Evolutionary conservation across 73 alveolate species (phyloP).

Genomic region (Blepharisma japonicum): DNA sequence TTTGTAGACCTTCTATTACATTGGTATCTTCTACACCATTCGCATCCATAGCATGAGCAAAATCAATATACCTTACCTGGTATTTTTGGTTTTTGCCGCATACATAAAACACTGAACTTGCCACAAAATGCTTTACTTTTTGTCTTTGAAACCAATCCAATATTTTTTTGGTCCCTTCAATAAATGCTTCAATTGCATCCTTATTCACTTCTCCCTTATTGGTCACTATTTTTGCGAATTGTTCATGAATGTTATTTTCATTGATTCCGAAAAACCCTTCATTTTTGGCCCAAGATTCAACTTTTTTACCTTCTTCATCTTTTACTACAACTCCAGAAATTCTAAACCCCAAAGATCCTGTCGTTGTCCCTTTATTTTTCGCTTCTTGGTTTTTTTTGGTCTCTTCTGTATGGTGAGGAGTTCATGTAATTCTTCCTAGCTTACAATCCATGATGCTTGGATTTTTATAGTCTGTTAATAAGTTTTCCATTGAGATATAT

Average conservation of each 20-base stretch:
- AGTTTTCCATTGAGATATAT: conserved; percentile 15
- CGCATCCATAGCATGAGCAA: conserved; percentile 20
- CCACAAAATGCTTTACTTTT: not conserved
- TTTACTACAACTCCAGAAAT: conserved; percentile 26
- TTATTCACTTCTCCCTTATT: not conserved
- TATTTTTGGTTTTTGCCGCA: not conserved
- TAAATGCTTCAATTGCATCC: not conserved
- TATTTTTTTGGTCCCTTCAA: not conserved
- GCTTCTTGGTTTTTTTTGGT: conserved; percentile 10
- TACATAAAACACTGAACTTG: not conserved
- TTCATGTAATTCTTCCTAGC: conserved; percentile 24
- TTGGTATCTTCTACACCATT: conserved; percentile 6
- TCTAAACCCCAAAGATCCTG: conserved; percentile 26
- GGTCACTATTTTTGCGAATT: not conserved
- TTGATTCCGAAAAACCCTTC: conserved; percentile 7
- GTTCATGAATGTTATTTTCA: conserved; percentile 2
- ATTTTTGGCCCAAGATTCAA: not conserved
- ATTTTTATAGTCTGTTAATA: not conserved
- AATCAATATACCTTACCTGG: conserved; percentile 9
- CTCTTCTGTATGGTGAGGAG: conserved; percentile 24
- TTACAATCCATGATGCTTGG: conserved; percentile 31
- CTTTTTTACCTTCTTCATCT: conserved; percentile 9
- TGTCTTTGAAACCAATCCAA: conserved; percentile 9
- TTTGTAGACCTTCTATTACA: conserved; percentile 7
- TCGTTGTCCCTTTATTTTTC: conserved; percentile 18